Evolutionary conservation across 2,329 filamentous ascomycete species (phyloP).

Genomic region (Colletotrichum cereale): DNA sequence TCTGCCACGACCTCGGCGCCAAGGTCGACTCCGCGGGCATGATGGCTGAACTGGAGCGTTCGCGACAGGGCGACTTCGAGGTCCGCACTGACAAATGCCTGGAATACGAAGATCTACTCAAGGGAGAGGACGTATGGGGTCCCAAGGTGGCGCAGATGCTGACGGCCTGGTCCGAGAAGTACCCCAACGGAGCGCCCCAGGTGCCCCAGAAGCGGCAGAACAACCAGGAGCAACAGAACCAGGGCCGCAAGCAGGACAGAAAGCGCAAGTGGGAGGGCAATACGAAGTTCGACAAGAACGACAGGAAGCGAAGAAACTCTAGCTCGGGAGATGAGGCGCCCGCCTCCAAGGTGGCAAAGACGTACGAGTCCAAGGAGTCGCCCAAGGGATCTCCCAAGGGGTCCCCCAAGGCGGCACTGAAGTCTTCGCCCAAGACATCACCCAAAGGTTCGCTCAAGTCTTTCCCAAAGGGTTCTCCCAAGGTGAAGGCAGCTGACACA

Average conservation of each 20-base stretch:
- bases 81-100: slow-evolving; percentile 79
- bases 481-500: slow-evolving; percentile 29
- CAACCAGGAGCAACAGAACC: slow-evolving; percentile 34
- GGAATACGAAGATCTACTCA: slow-evolving; percentile 80
- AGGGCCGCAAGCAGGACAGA: slow-evolving; percentile 39
- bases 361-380: slow-evolving; percentile 8
- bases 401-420: slow-evolving; percentile 12
- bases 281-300: slow-evolving; percentile 21
- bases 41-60: slow-evolving; percentile 87
- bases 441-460: slow-evolving; percentile 23
- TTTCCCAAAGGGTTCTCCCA: slow-evolving; percentile 23
- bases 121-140: slow-evolving; percentile 86
- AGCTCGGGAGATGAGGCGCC: slow-evolving; percentile 39
- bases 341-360: slow-evolving; percentile 24
- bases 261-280: slow-evolving; percentile 37
- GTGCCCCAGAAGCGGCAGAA: slow-evolving; percentile 39
- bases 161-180: slow-evolving; percentile 53
- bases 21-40: slow-evolving; percentile 84
- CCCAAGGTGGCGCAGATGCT: slow-evolving; percentile 73
- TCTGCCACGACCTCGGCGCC: slow-evolving; percentile 90
- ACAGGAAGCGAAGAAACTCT: slow-evolving; percentile 38
- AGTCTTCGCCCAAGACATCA: slow-evolving; percentile 21
- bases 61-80: slow-evolving; percentile 84
- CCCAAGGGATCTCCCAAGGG: slow-evolving; percentile 22
- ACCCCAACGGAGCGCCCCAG: slow-evolving; percentile 44